phyloP scores from a whole-genome alignment of 2,329 filamentous ascomycete species.

The Huntiella decipiens region DNA sequence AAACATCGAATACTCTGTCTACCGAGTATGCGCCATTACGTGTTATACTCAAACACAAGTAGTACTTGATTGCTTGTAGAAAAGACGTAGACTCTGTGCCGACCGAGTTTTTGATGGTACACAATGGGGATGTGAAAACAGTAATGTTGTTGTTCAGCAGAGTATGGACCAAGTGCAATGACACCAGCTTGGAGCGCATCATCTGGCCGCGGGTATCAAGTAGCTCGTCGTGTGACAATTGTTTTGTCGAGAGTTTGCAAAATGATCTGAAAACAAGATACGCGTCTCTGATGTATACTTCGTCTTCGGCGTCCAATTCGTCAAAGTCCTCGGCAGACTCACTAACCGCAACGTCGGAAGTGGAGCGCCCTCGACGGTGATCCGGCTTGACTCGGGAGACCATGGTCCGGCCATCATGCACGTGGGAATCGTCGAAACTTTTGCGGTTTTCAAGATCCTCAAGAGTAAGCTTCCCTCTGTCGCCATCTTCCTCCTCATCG shows the following conservation, averaged over 20 bases:
- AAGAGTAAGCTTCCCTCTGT: conserved; percentile 35
- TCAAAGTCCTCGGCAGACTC: conserved; percentile 41
- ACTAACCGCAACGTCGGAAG: conserved; percentile 33
- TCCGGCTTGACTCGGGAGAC: conserved; percentile 39
- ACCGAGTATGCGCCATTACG: conserved; percentile 90
- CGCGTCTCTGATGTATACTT: conserved; percentile 91
- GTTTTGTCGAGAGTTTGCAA: conserved; percentile 91
- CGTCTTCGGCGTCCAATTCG: conserved; percentile 56
- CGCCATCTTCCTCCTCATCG: conserved; percentile 21
- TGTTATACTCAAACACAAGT: conserved; percentile 84
- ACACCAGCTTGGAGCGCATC: conserved; percentile 93
- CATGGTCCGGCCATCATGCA: conserved; percentile 49
- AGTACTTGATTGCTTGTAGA: conserved; percentile 88
- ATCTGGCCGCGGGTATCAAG: conserved; percentile 85
- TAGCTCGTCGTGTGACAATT: conserved; percentile 73
- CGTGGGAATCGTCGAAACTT: conserved; percentile 48
- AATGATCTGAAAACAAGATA: conserved; percentile 95
- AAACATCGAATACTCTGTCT: conserved; percentile 81
- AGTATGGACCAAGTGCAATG: conserved; percentile 86
- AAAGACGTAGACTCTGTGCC: conserved; percentile 78
- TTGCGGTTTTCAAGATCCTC: conserved; percentile 50
- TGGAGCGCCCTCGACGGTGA: conserved; percentile 25
- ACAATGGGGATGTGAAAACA: conserved; percentile 79
- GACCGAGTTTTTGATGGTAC: conserved; percentile 81
- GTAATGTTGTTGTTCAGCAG: conserved; percentile 83